A percentile compares a stretch with the other conserved stretches of the same genome.
These are phyloP conservation scores for Cryptosporidium sp. DNA, from an alignment of 169 alveolate species.

Conservation along the genomic window DNA sequence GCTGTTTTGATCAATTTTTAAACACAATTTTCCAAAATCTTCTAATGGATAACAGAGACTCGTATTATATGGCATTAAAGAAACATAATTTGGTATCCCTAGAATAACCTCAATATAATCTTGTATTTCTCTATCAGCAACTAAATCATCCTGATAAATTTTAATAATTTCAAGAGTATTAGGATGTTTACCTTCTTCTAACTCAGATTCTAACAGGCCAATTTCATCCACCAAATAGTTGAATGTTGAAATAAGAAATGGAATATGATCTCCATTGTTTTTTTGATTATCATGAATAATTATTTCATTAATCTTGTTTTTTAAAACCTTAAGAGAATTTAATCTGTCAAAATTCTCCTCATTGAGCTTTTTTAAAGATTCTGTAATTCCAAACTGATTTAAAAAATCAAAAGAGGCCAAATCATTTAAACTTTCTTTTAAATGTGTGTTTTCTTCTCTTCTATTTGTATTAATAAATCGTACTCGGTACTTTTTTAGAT, in stretches of 20 bases:
- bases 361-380: background rate
- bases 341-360: background rate
- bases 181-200: background rate
- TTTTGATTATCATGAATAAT: background rate
- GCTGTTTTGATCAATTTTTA: background rate
- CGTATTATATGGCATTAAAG: slow-evolving; percentile 48
- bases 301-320: background rate
- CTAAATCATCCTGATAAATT: slow-evolving; percentile 43
- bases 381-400: background rate
- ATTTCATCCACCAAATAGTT: slow-evolving; percentile 32
- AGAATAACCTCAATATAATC: slow-evolving; percentile 47
- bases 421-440: background rate
- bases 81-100: slow-evolving; percentile 29
- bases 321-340: background rate
- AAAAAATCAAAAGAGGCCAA: background rate
- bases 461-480: background rate
- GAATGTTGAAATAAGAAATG: slow-evolving; percentile 25
- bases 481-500: slow-evolving; percentile 14
- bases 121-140: slow-evolving; percentile 23
- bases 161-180: background rate
- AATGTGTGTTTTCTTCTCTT: background rate
- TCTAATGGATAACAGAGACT: slow-evolving; percentile 35
- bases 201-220: background rate
- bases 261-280: background rate
- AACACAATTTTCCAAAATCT: background rate